These are phyloP conservation scores for Dryadomyces sulphureus DNA, from an alignment of 2,329 filamentous ascomycete genomes.

Conservation along the genomic window DNA sequence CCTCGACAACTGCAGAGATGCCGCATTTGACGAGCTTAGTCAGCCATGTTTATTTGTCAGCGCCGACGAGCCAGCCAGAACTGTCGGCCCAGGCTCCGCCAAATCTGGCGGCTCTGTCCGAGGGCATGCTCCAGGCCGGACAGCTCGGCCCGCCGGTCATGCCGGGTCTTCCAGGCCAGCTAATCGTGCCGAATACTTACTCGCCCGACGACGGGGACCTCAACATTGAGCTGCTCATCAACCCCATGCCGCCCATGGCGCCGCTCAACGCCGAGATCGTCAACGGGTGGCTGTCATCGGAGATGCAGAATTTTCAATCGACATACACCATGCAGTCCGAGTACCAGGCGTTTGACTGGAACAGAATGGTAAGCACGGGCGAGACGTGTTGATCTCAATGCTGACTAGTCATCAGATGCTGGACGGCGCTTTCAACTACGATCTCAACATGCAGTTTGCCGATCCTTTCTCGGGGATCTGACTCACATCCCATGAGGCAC, in stretches of 20 bases:
- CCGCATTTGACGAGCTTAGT: no score
- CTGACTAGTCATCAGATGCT: constrained; percentile 8
- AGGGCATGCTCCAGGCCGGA: no score
- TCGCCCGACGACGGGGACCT: no score
- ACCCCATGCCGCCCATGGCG: background rate
- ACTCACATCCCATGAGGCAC: background rate
- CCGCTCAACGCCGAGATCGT: background rate
- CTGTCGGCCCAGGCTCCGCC: no score
- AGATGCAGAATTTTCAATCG: background rate
- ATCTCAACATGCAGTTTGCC: constrained; percentile 9
- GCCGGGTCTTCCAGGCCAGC: no score
- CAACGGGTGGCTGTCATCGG: background rate
- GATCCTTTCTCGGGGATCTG: constrained; percentile 7
- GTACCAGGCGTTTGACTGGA: constrained; percentile 11
- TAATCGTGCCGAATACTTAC: no score
- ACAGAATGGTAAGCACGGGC: constrained; percentile 10
- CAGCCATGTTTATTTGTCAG: no score
- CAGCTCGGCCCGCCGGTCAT: no score
- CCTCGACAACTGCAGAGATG: no score
- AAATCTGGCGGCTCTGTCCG: no score
- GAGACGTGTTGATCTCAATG: background rate
- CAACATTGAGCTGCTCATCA: no score
- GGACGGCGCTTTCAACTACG: constrained; percentile 11
- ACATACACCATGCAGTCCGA: background rate
- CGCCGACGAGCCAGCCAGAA: no score